Evolutionary conservation across 371 early-diverging fungal genomes (phyloP), one percentile per base, ranked within the genome.

Genomic region (Circinella minor): DNA sequence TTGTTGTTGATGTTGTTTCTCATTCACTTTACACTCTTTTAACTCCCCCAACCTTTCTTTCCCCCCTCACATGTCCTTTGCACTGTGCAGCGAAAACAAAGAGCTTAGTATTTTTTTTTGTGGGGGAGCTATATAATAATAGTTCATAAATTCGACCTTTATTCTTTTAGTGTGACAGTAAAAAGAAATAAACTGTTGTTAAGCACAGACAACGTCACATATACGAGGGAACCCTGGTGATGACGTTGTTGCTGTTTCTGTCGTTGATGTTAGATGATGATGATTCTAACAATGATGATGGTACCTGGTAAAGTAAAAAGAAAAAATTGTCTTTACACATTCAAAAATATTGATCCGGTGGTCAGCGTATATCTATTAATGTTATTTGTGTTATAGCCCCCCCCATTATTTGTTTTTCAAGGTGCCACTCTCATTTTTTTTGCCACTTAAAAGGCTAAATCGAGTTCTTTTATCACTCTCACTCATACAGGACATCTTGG

Each of bases 401-500:
- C 43, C 43, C 43, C 43, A 43, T 14, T 34, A 27, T 27, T 27
- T 27, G 27, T 27, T 34, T 57, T 57, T 57, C 57, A 57, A 57
- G 57, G 57, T 57, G 57, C 57, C 57, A 57, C 57, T 57, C 27
- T 57, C 27, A 27, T 7, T 57, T 9, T 43, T 43, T 43, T 57
- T 57, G 57, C 57, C 51, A 51, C n/a, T 51, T n/a, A n/a, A n/a
- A 57, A 57, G 57, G 57, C 57, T 57, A 57, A 57, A 57, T 57
- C 57, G 34, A 57, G 57, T 57, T n/a, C 6, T 51, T 51, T 43
- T 9, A 13, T 51, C 15, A 51, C 15, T 34, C 6, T 8, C 6
- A 27, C 20, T 57, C 20, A 57, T 57, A 27, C 57, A 57, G 57
- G 36, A 57, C 57, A 27, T 27, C 57, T 34, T 34, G 8, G 4